Conservation (phyloP, 2,329 filamentous ascomycete genomes). For the Colletotrichum sp. region DNA sequence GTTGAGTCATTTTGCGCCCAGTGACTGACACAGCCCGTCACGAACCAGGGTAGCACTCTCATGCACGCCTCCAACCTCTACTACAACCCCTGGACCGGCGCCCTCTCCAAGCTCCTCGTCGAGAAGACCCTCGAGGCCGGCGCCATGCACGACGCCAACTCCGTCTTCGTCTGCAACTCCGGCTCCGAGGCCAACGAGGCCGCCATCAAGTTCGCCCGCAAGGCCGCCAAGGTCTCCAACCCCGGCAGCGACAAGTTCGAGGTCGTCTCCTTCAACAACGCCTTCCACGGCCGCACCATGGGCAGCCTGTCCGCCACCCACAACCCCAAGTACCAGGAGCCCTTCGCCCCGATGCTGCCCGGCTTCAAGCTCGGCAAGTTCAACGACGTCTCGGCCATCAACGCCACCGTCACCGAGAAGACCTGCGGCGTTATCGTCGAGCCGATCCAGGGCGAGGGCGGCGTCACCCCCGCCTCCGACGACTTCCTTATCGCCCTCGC, state of each 20-base stretch:
- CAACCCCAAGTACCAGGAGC: constrained; percentile 96
- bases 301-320: constrained; percentile 93
- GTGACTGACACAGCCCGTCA: neutral
- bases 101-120: constrained; percentile 84
- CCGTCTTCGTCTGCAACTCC: constrained; percentile 95
- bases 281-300: constrained; percentile 97
- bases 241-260: constrained; percentile 78
- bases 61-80: constrained; percentile 96
- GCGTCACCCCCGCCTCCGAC: constrained; percentile 81
- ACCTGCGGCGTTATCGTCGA: constrained; percentile 96
- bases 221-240: constrained; percentile 80
- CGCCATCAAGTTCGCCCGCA: constrained; percentile 95
- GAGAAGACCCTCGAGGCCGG: constrained; percentile 80
- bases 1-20: neutral
- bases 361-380: constrained; percentile 87
- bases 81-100: constrained; percentile 94
- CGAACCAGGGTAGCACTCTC: constrained; percentile 69
- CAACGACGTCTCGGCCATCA: constrained; percentile 79
- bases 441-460: constrained; percentile 96
- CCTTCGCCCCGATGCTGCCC: constrained; percentile 94
- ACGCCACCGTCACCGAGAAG: constrained; percentile 77
- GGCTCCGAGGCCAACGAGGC: constrained; percentile 98
- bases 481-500: constrained; percentile 88
- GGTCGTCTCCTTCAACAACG: constrained; percentile 87
- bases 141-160: constrained; percentile 79